Conservation (phyloP, 1,139 yeast species). For the Spathaspora jeffriesii region DNA sequence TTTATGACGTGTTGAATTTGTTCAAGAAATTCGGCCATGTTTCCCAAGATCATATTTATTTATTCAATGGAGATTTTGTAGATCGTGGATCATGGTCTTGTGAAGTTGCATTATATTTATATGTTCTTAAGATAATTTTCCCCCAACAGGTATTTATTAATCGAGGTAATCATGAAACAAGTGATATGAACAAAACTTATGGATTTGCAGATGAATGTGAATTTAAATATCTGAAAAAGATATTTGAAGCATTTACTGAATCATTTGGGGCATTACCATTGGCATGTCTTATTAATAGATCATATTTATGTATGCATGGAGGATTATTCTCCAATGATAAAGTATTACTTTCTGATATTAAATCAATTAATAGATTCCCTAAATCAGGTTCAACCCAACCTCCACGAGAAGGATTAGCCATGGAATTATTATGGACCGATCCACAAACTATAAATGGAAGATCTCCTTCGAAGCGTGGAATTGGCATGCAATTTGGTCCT, state of each 20-base stretch:
- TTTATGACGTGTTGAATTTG: constrained; percentile 81
- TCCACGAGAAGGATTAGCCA: constrained; percentile 87
- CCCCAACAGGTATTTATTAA: constrained; percentile 78
- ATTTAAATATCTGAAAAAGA: constrained; percentile 78
- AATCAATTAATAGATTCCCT: constrained; percentile 66
- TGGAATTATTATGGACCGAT: constrained; percentile 98
- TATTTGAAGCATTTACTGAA: constrained; percentile 86
- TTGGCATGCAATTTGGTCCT: constrained; percentile 96
- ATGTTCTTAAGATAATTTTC: constrained; percentile 73
- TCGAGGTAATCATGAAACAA: constrained; percentile 97
- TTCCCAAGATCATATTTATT: constrained; percentile 67
- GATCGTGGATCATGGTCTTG: constrained; percentile 99
- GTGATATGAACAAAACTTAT: constrained; percentile 94
- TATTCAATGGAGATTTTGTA: constrained; percentile 97
- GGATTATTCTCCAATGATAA: constrained; percentile 85
- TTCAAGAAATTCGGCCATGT: constrained; percentile 73
- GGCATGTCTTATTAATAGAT: constrained; percentile 75
- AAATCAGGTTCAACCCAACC: constrained; percentile 69
- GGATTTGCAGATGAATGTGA: constrained; percentile 98
- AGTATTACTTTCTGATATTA: constrained; percentile 72
- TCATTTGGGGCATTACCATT: constrained; percentile 86
- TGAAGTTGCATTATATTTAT: constrained; percentile 86
- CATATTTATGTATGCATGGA: constrained; percentile 92
- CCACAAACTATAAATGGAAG: constrained; percentile 83
- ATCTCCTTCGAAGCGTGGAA: constrained; percentile 90